These are phyloP conservation scores for Coprinopsis sp. DNA, from an alignment of 768 basidiomycete species.

Conservation along the genomic window DNA sequence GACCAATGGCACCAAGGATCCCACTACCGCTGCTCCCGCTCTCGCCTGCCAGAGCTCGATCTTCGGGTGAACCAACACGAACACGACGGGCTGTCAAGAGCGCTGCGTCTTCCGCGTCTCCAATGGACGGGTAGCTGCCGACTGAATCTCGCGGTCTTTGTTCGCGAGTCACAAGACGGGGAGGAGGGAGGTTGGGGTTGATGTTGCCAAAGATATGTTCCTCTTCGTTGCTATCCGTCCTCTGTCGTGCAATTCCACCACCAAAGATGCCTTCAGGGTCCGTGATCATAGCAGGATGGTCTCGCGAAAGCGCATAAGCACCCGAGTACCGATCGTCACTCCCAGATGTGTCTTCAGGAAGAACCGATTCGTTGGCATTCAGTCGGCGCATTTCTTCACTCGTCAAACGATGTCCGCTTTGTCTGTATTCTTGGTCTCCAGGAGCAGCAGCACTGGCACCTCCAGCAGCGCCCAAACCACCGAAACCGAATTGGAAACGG, in stretches of 20 bases:
- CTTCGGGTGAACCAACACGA: conserved; percentile 33
- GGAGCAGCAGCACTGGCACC: conserved; percentile 29
- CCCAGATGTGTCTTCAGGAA: conserved; percentile 22
- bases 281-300: too few relatives aligned
- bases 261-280: too few relatives aligned
- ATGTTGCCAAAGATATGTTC: too few relatives aligned
- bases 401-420: conserved; percentile 28
- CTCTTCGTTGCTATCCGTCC: too few relatives aligned
- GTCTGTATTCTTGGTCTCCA: conserved; percentile 28
- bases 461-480: too few relatives aligned
- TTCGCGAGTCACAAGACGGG: conserved; percentile 31
- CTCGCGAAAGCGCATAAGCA: conserved; percentile 28
- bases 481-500: too few relatives aligned
- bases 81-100: conserved; percentile 51
- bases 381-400: conserved; percentile 33
- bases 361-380: conserved; percentile 31
- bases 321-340: conserved; percentile 25
- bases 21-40: neutral
- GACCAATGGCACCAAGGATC: conserved; percentile 37
- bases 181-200: conserved; percentile 27
- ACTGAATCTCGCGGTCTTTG: conserved; percentile 30
- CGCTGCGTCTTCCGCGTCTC: conserved; percentile 41
- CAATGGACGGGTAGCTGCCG: conserved; percentile 14
- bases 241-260: too few relatives aligned
- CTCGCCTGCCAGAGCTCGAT: conserved; percentile 21